These are phyloP conservation scores for Orbilia brochopaga DNA, from an alignment of 2,329 filamentous ascomycete species.

Conservation along the genomic window DNA sequence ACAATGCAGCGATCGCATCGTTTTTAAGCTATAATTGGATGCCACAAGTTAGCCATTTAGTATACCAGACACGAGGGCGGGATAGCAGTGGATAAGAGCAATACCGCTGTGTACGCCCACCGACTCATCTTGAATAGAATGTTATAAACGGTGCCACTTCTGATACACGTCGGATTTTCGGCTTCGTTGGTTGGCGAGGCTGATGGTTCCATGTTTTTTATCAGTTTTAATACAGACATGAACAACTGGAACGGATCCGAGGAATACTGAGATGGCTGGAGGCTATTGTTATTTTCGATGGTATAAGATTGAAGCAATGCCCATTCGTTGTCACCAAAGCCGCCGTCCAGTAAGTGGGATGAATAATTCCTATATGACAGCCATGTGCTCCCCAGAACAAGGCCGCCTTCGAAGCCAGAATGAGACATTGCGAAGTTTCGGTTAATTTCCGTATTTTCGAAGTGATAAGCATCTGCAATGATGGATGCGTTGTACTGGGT, in stretches of 20 bases:
- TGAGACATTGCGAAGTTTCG: background rate
- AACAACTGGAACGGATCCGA: constrained; percentile 93
- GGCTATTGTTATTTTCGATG: constrained; percentile 75
- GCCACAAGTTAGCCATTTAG: background rate
- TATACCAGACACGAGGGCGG: too few species aligned
- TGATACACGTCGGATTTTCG: constrained; percentile 71
- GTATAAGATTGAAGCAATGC: constrained; percentile 78
- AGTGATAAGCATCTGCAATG: constrained; percentile 52
- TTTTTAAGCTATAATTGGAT: constrained; percentile 68
- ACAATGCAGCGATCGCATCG: constrained; percentile 73
- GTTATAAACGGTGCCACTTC: constrained; percentile 69
- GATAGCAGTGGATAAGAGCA: constrained; percentile 2
- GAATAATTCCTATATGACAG: constrained; percentile 83
- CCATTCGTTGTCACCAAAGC: constrained; percentile 95
- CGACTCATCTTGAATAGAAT: constrained; percentile 86
- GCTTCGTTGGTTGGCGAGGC: constrained; percentile 76
- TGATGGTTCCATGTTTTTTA: constrained; percentile 74
- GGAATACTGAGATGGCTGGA: constrained; percentile 74
- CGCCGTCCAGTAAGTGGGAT: constrained; percentile 72
- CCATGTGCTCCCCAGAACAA: constrained; percentile 85
- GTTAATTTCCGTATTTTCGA: constrained; percentile 52
- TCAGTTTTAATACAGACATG: constrained; percentile 88
- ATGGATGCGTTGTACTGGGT: constrained; percentile 28
- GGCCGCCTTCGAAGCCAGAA: constrained; percentile 75
- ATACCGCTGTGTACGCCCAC: constrained; percentile 73